phyloP scores from a whole-genome alignment of 1,139 yeast species.

The Hansenula lynferdii region DNA sequence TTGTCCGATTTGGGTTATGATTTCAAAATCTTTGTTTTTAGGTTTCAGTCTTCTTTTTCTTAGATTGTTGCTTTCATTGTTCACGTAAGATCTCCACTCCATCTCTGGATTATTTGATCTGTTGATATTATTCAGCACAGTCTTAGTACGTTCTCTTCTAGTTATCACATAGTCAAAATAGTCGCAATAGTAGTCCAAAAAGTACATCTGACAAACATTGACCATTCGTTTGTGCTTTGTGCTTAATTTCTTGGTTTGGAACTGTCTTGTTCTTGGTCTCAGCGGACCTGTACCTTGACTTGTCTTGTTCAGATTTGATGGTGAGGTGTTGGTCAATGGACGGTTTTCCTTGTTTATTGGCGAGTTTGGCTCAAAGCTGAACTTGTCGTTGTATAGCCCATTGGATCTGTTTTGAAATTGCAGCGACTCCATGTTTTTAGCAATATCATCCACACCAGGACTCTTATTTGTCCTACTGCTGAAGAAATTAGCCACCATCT shows the following conservation, averaged over 20 bases:
- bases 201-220: constrained; percentile 74
- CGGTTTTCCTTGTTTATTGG: constrained; percentile 32
- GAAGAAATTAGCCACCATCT: constrained; percentile 23
- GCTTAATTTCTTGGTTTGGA: constrained; percentile 2
- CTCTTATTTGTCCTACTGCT: constrained; percentile 14
- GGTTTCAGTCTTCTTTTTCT: constrained; percentile 90
- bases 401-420: constrained; percentile 14
- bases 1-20: constrained; percentile 97
- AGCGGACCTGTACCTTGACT: constrained; percentile 7
- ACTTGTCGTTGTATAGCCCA: constrained; percentile 12
- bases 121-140: constrained; percentile 56
- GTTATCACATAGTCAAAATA: constrained; percentile 89
- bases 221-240: constrained; percentile 77
- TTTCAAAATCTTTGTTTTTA: constrained; percentile 90
- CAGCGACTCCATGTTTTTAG: constrained; percentile 21
- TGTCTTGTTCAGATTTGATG: constrained; percentile 17
- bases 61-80: constrained; percentile 79
- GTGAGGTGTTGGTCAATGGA: constrained; percentile 22
- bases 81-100: constrained; percentile 79
- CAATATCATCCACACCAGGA: constrained; percentile 19
- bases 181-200: constrained; percentile 93
- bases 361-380: constrained; percentile 23
- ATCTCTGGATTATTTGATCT: constrained; percentile 38
- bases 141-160: constrained; percentile 71
- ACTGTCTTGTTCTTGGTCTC: constrained; percentile 9